Percentiles rank a stretch among this genome's conserved stretches.
phyloP scores from a whole-genome alignment of 2,329 filamentous ascomycete species.

The Cryoendolithus antarcticus region DNA sequence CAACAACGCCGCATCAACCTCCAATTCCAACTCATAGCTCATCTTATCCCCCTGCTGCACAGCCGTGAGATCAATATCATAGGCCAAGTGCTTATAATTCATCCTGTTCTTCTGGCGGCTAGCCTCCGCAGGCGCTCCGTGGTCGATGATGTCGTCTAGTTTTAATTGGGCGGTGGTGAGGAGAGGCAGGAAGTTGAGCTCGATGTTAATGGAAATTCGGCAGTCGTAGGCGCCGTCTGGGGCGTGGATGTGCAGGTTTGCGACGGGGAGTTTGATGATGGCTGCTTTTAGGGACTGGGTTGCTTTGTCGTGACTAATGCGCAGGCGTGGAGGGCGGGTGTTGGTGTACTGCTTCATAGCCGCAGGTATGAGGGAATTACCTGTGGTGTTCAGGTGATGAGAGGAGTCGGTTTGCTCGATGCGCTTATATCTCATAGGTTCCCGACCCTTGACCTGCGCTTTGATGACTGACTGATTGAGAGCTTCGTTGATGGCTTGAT shows the following conservation, averaged over 20 bases:
- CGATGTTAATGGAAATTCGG: conserved; percentile 85
- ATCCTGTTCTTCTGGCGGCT: conserved; percentile 64
- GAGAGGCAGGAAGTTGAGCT: conserved; percentile 53
- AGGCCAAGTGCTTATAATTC: conserved; percentile 77
- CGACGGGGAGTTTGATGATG: conserved; percentile 84
- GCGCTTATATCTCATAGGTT: conserved; percentile 68
- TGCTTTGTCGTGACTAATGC: conserved; percentile 50
- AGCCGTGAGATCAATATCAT: conserved; percentile 87
- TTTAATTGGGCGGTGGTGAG: conserved; percentile 44
- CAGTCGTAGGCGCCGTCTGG: conserved; percentile 72
- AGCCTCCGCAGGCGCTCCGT: conserved; percentile 27
- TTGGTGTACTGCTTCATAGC: conserved; percentile 7
- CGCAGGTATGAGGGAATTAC: too few relatives aligned
- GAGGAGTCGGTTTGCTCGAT: conserved; percentile 74
- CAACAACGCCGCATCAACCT: conserved; percentile 52
- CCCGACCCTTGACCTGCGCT: conserved; percentile 29
- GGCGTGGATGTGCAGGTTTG: conserved; percentile 76
- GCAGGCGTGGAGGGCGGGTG: conserved; percentile 44
- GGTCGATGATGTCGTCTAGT: conserved; percentile 31
- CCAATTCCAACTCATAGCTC: conserved; percentile 72
- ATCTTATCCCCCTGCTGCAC: conserved; percentile 52
- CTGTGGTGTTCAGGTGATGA: too few relatives aligned
- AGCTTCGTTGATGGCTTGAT: conserved; percentile 71
- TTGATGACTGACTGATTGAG: conserved; percentile 55
- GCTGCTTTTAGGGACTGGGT: conserved; percentile 56